A percentile compares a stretch with the other conserved stretches of the same genome.
These are phyloP conservation scores for Thielaviopsis musarum DNA, from an alignment of 2,329 filamentous ascomycete genomes.

Conservation along the genomic window DNA sequence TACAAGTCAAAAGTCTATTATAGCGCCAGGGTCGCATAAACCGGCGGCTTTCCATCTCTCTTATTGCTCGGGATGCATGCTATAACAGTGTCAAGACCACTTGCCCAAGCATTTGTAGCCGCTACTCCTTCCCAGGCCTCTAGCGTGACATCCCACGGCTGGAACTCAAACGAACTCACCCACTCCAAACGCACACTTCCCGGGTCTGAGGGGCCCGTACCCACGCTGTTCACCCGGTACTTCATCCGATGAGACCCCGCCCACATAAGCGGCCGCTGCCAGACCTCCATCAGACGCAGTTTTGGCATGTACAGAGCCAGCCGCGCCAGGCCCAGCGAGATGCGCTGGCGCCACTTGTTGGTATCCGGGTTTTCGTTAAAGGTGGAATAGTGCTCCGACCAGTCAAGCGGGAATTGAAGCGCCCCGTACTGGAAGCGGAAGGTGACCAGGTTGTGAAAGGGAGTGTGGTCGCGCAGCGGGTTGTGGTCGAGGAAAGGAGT, in stretches of 20 bases:
- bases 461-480: background rate
- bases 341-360: slow-evolving; percentile 13
- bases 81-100: background rate
- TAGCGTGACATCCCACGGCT: slow-evolving; percentile 14
- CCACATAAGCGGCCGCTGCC: slow-evolving; percentile 16
- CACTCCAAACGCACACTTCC: slow-evolving; percentile 11
- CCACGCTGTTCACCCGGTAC: slow-evolving; percentile 9
- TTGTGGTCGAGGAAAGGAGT: slow-evolving; percentile 8
- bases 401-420: slow-evolving; percentile 14
- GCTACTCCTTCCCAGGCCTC: slow-evolving; percentile 15
- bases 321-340: slow-evolving; percentile 14
- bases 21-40: background rate
- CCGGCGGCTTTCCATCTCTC: slow-evolving; percentile 2
- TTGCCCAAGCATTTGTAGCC: slow-evolving; percentile 5
- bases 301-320: slow-evolving; percentile 14
- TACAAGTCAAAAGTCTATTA: background rate
- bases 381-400: slow-evolving; percentile 13
- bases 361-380: slow-evolving; percentile 14
- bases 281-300: slow-evolving; percentile 13
- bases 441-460: slow-evolving; percentile 10
- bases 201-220: background rate
- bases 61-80: background rate
- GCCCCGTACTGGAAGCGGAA: slow-evolving; percentile 14
- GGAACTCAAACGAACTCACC: slow-evolving; percentile 15
- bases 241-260: slow-evolving; percentile 15